phyloP scores from a whole-genome alignment of 2,329 filamentous ascomycete genomes.

The Calonectria montana region DNA sequence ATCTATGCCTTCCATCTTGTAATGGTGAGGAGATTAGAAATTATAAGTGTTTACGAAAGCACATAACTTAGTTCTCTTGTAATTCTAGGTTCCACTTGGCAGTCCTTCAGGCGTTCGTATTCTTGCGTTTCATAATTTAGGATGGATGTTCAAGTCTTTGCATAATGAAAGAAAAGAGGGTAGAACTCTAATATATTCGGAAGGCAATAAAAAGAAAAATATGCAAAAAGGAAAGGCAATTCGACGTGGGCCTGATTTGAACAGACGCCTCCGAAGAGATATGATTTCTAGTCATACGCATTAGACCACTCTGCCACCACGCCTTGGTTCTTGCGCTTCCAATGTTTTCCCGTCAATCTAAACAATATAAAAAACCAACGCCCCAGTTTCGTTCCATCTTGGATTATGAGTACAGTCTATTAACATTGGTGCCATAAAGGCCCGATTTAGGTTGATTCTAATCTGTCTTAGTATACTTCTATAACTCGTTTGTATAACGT shows the following conservation, averaged over 20 bases:
- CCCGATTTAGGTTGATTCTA: neutral
- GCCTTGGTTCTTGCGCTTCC: neutral
- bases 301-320: slow-evolving; percentile 10
- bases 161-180: no score
- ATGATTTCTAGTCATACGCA: slow-evolving; percentile 11
- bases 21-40: no score
- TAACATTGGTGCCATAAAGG: neutral
- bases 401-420: neutral
- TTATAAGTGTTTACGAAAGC: no score
- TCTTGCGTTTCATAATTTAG: no score
- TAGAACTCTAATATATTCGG: no score
- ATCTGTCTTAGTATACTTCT: neutral
- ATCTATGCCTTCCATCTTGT: no score
- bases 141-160: no score
- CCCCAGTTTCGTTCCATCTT: neutral
- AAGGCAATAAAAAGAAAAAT: no score
- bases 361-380: neutral
- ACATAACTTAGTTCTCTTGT: no score
- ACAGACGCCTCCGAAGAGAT: slow-evolving; percentile 10
- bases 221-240: neutral
- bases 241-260: slow-evolving; percentile 8
- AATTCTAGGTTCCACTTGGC: no score
- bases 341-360: neutral
- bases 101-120: no score
- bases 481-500: neutral